A percentile compares a stretch with the other conserved stretches of the same genome.
Evolutionary conservation across 306 rosid species (phyloP).

Genomic region (Cicer yamashitae): DNA sequence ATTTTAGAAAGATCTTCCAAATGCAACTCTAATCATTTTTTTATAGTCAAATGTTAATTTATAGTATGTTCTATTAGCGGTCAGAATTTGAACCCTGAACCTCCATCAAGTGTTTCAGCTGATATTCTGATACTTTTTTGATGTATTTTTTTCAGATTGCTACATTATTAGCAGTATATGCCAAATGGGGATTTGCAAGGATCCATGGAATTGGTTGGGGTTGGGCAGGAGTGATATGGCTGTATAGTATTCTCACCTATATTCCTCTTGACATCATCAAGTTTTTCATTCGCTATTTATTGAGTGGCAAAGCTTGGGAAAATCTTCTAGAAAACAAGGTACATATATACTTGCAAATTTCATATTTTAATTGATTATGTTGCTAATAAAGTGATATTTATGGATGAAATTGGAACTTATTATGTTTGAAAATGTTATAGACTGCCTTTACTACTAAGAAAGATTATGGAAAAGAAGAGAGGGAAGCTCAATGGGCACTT

Average conservation of each 20-base stretch:
- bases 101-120: too few relatives aligned
- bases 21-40: too few relatives aligned
- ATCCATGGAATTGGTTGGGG: constrained; percentile 93
- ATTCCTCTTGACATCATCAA: constrained; percentile 82
- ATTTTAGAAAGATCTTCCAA: too few relatives aligned
- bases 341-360: neutral
- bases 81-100: too few relatives aligned
- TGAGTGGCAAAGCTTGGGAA: constrained; percentile 94
- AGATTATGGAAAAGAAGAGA: constrained; percentile 91
- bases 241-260: constrained; percentile 83
- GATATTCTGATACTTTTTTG: too few relatives aligned
- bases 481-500: constrained; percentile 99
- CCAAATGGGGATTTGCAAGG: constrained; percentile 86
- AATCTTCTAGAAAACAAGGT: constrained; percentile 94
- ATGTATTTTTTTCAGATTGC: constrained; percentile 64
- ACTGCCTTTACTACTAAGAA: constrained; percentile 99
- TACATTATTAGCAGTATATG: constrained; percentile 87
- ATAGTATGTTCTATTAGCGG: too few relatives aligned
- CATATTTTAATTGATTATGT: too few relatives aligned
- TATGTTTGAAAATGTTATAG: constrained; percentile 49
- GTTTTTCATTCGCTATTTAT: constrained; percentile 76
- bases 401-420: neutral
- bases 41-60: too few relatives aligned
- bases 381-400: neutral
- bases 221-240: constrained; percentile 98